Percentiles rank a stretch among this genome's conserved stretches.
phyloP scores from a whole-genome alignment of 106 monocot genomes.

The Cymbidium sinense region DNA sequence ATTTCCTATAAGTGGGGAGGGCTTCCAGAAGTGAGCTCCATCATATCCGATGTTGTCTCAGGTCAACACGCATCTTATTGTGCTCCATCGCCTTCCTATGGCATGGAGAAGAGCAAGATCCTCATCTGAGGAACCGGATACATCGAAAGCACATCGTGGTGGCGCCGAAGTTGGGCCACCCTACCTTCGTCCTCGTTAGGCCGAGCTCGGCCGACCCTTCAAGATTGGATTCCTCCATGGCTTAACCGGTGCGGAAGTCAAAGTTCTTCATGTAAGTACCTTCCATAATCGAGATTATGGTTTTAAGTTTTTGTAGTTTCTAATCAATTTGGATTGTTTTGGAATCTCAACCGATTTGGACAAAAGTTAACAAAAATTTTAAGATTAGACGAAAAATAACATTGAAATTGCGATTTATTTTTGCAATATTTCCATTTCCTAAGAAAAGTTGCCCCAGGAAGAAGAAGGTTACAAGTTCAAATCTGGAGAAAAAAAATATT shows the following conservation, averaged over 20 bases:
- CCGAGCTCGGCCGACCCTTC: slow-evolving; percentile 6
- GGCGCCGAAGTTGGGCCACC: slow-evolving; percentile 22
- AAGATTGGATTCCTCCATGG: slow-evolving; percentile 22
- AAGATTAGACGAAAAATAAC: no score
- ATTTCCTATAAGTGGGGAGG: not conserved
- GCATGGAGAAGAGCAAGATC: slow-evolving; percentile 17
- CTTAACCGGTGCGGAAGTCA: slow-evolving; percentile 21
- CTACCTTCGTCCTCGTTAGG: slow-evolving; percentile 30
- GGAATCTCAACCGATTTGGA: no score
- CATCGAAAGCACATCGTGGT: slow-evolving; percentile 31
- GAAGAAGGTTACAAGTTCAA: no score
- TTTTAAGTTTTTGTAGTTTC: no score
- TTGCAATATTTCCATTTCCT: no score
- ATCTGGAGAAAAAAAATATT: no score
- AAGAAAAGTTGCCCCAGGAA: no score
- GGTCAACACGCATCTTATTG: not conserved
- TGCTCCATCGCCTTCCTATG: not conserved
- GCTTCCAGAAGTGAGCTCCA: not conserved
- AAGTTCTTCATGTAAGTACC: slow-evolving; percentile 18
- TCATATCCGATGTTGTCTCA: no score
- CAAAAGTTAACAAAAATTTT: no score
- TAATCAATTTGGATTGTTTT: no score
- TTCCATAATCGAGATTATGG: not conserved
- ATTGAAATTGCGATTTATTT: no score
- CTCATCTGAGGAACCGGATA: slow-evolving; percentile 35